Evolutionary conservation across 495 filamentous ascomycete species (phyloP).

Genomic region (Lentithecium fluviatile): DNA sequence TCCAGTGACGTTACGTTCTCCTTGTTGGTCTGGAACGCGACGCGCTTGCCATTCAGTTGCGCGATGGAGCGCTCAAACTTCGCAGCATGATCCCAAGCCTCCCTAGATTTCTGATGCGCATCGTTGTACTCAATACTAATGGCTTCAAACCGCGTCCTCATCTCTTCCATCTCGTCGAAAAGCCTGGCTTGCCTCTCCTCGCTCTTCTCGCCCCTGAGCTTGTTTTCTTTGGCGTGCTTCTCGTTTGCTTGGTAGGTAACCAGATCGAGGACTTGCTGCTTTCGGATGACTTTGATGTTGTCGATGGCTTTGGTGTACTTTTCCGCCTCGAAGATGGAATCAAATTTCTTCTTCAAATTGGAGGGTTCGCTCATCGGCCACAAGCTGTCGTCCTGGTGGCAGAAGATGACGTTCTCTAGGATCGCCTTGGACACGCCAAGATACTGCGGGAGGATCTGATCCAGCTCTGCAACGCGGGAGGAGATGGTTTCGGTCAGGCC

Average conservation of each 20-base stretch:
- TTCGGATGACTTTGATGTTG: constrained; percentile 81
- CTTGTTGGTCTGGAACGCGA: constrained; percentile 62
- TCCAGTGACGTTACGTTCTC: constrained; percentile 68
- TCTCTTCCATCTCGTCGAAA: constrained; percentile 55
- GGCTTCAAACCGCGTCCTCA: not conserved
- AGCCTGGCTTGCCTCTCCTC: constrained; percentile 64
- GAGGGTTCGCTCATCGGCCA: constrained; percentile 95
- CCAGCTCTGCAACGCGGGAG: constrained; percentile 72
- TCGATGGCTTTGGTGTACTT: constrained; percentile 98
- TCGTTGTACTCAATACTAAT: constrained; percentile 36
- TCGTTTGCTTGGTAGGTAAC: not conserved
- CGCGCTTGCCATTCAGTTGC: constrained; percentile 70
- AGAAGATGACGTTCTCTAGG: constrained; percentile 93
- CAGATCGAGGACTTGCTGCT: constrained; percentile 55
- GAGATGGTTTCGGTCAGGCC: constrained; percentile 80
- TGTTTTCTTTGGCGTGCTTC: constrained; percentile 73
- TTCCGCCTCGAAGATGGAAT: constrained; percentile 94
- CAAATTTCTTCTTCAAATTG: constrained; percentile 85
- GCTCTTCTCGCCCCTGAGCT: constrained; percentile 75
- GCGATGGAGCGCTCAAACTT: constrained; percentile 64
- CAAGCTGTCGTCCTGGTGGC: constrained; percentile 94
- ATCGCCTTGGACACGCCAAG: constrained; percentile 89
- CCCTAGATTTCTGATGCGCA: constrained; percentile 55
- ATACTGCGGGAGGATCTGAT: constrained; percentile 79
- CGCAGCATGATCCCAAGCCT: constrained; percentile 60